Base-by-base conservation (phyloP, 768 basidiomycete genomes). In the Lactifluus pinguis region DNA sequence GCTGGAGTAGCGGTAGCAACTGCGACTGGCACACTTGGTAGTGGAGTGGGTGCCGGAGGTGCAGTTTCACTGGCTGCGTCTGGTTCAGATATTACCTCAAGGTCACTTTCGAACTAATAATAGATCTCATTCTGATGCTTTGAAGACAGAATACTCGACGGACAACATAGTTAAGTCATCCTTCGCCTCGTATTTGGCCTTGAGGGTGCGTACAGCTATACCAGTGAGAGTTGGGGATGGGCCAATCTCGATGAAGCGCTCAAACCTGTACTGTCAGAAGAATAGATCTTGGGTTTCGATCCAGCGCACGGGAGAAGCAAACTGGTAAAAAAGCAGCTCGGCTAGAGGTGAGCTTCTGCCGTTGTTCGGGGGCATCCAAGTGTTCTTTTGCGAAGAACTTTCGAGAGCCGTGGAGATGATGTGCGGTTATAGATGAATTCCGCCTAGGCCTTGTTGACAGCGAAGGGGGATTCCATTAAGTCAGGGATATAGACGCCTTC, bases 281-380 rank as follows among this genome's bases (percentile, higher is more conserved):
- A 99, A 81, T 29, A 89, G 81, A 69, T 99, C 97, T 71, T 99
- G 97, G 0, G 95, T 99, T 76, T 98, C 91, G 68, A 99, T 99
- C 97, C 97, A 99, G 53, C 95, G 89, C n/a, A 99, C 95, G 7
- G 97, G 95, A 1, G 95, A 98, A 0, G 95, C 95, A 68, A n/a
- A 95, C 72, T 99, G 97, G 71, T 99, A 99, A 15, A 95, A 92
- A 51, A 99, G 80, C 49, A 98, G 83, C 71, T 99, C 97, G 63
- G 98, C 94, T 60, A 99, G 85, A 99, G 0, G 95, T 94, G 49
- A 99, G 82, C 68, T 90, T 87, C 74, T 97, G 93, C 52, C 94
- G 88, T 65, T 94, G 89, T 57, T 85, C 87, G 9, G 78, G 69
- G 29, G 81, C 78, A 29, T 77, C 89, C 97, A 97, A 99, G 60